Conservation (phyloP, 176 grass and related monocot species). For the Musa itinerans region DNA sequence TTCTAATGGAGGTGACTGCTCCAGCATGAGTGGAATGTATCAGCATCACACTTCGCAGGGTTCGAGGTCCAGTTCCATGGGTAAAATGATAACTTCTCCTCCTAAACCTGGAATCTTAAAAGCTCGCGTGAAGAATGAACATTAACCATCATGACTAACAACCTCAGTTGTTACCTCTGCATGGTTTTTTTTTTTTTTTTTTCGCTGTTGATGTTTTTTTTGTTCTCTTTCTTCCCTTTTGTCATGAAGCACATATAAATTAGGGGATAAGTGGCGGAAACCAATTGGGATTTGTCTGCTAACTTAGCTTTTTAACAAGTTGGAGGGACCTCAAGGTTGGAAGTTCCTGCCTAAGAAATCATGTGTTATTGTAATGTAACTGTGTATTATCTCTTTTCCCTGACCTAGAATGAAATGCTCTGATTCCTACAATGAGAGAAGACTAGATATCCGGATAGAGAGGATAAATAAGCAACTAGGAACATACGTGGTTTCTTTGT, state of each 20-base stretch:
- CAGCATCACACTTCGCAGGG: slow-evolving; percentile 36
- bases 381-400: too few species aligned
- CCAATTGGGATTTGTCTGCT: too few species aligned
- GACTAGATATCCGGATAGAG: too few species aligned
- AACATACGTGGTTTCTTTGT: too few species aligned
- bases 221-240: background rate
- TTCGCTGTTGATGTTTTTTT: background rate
- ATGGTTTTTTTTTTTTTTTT: slow-evolving; percentile 1
- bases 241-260: slow-evolving; percentile 45
- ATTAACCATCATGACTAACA: slow-evolving; percentile 20
- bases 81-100: slow-evolving; percentile 47
- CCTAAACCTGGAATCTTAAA: slow-evolving; percentile 92
- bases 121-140: slow-evolving; percentile 80
- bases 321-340: too few species aligned
- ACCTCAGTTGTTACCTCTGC: slow-evolving; percentile 14
- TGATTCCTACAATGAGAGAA: too few species aligned
- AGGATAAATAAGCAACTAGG: too few species aligned
- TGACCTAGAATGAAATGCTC: too few species aligned
- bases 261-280: too few species aligned
- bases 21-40: slow-evolving; percentile 51
- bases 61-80: slow-evolving; percentile 31
- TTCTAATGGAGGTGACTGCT: slow-evolving; percentile 53
- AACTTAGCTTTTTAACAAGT: too few species aligned
- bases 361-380: too few species aligned
- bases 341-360: too few species aligned